phyloP scores from a whole-genome alignment of 139 green algal genomes.

The Chlamydomonas sp. region DNA sequence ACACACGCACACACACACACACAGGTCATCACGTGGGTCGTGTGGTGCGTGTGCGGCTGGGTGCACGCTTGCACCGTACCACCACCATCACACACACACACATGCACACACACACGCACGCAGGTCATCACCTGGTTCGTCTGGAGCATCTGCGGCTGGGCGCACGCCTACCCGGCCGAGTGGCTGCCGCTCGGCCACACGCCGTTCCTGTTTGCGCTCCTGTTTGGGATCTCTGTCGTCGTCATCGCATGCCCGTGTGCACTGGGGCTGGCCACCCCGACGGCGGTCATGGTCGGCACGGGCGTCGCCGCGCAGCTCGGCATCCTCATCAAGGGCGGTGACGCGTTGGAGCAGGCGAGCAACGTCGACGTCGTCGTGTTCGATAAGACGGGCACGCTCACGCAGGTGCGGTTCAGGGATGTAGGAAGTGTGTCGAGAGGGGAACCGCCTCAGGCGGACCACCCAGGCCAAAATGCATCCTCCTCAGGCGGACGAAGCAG shows the following conservation, averaged over 20 bases:
- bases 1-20: no score
- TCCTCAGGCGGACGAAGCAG: no score
- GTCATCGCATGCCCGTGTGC: slow-evolving; percentile 97
- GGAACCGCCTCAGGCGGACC: no score
- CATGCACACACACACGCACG: background rate
- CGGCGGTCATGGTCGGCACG: slow-evolving; percentile 87
- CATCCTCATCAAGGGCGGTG: slow-evolving; percentile 43
- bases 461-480: no score
- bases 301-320: slow-evolving; percentile 68
- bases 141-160: slow-evolving; percentile 3
- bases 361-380: slow-evolving; percentile 63
- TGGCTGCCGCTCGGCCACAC: slow-evolving; percentile 69
- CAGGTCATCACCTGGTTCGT: background rate
- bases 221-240: slow-evolving; percentile 77
- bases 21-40: no score
- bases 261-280: slow-evolving; percentile 90
- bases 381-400: slow-evolving; percentile 97
- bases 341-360: slow-evolving; percentile 30
- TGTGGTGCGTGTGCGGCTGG: no score
- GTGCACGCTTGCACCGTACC: no score
- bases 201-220: slow-evolving; percentile 74
- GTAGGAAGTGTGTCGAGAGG: no score
- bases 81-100: no score
- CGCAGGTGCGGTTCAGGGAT: no score
- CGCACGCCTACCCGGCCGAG: background rate